phyloP scores from a whole-genome alignment of 108 stramenopile genomes.

The Stephanodiscus minutulus region DNA sequence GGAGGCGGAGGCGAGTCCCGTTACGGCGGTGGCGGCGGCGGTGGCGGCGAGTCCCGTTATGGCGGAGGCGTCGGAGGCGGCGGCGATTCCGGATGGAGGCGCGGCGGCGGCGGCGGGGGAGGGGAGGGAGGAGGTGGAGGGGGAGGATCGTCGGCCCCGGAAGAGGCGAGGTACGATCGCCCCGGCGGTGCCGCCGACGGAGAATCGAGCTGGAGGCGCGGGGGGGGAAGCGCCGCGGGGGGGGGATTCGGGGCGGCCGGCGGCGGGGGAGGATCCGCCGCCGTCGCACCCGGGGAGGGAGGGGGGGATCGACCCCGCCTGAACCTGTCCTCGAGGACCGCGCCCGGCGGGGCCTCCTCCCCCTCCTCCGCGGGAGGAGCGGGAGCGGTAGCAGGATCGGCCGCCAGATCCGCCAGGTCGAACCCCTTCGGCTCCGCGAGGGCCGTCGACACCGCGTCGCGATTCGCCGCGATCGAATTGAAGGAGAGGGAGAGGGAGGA shows the following conservation, averaged over 20 bases:
- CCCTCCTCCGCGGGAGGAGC: too few species aligned
- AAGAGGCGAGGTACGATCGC: too few species aligned
- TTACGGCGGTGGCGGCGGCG: conserved; percentile 16
- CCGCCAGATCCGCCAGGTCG: conserved; percentile 22
- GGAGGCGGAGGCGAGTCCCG: conserved; percentile 15
- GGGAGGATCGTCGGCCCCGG: too few species aligned
- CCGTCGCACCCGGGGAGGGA: too few species aligned
- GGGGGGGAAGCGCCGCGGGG: conserved; percentile 15
- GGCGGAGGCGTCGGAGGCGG: conserved; percentile 23
- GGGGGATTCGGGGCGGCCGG: conserved; percentile 11
- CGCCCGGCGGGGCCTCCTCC: not conserved
- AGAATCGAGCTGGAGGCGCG: conserved; percentile 10
- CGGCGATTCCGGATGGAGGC: conserved; percentile 32
- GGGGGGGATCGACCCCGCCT: conserved; percentile 65
- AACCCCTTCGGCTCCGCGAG: conserved; percentile 55
- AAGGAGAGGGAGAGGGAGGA: conserved; percentile 28
- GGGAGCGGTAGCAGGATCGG: too few species aligned
- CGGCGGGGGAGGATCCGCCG: too few species aligned
- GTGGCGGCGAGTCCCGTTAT: conserved; percentile 8
- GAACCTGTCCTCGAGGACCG: conserved; percentile 58
- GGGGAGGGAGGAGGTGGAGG: conserved; percentile 31
- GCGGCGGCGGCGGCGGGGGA: conserved; percentile 25
- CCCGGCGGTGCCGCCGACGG: not conserved
- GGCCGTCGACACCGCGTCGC: conserved; percentile 52
- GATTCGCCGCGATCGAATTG: conserved; percentile 36